Evolutionary conservation across 768 basidiomycete species (phyloP).

Genomic region (Agaricus subrufescens): DNA sequence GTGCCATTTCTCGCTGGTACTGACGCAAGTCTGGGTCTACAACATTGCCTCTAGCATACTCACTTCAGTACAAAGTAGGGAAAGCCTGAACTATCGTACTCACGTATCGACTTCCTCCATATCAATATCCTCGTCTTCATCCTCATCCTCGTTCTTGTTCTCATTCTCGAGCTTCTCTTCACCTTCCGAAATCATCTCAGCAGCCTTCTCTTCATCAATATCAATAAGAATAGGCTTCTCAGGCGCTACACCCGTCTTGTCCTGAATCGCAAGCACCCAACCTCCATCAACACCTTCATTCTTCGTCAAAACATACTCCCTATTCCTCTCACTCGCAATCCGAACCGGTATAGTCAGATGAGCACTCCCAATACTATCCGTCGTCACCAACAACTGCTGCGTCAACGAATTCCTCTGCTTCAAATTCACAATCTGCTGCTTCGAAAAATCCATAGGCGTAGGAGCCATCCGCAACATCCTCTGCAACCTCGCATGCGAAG

Average conservation of each 20-base stretch:
- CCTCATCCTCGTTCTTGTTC: constrained; percentile 48
- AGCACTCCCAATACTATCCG: constrained; percentile 88
- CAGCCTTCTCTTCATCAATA: constrained; percentile 37
- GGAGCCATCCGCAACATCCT: constrained; percentile 78
- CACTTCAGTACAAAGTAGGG: not conserved
- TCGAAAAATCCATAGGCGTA: constrained; percentile 93
- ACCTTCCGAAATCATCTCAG: constrained; percentile 62
- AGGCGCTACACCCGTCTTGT: constrained; percentile 74
- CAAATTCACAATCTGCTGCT: constrained; percentile 89
- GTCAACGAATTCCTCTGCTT: constrained; percentile 87
- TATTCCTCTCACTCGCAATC: constrained; percentile 93
- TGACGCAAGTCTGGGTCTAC: constrained; percentile 62
- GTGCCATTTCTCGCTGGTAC: constrained; percentile 55
- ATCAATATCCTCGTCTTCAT: constrained; percentile 56
- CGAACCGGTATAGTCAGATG: constrained; percentile 88
- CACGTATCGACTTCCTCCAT: constrained; percentile 84
- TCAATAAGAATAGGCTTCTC: constrained; percentile 87
- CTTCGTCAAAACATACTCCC: constrained; percentile 92
- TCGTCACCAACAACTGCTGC: constrained; percentile 88
- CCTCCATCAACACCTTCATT: constrained; percentile 85
- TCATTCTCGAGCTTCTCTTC: constrained; percentile 71
- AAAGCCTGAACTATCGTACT: constrained; percentile 17
- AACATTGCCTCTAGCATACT: constrained; percentile 14
- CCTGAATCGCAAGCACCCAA: constrained; percentile 91
- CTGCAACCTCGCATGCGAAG: constrained; percentile 86